Conservation (phyloP, 352 stramenopile species). For the Hyaloperonospora arabidopsidis region DNA sequence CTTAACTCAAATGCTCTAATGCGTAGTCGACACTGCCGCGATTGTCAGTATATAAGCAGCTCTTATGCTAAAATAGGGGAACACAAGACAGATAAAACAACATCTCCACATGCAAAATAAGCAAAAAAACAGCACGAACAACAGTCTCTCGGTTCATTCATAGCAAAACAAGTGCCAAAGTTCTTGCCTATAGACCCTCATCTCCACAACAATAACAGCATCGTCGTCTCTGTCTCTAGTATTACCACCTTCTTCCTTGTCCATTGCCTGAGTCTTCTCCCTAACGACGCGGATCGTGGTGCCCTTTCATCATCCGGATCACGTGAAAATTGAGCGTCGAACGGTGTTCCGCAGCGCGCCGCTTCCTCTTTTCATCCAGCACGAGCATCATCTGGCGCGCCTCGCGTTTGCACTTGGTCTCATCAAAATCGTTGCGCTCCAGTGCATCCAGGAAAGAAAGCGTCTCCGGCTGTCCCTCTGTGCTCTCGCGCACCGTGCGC, state of each 20-base stretch:
- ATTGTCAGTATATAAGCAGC: too few relatives aligned
- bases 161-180: too few relatives aligned
- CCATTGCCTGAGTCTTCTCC: not conserved
- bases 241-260: not conserved
- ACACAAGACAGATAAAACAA: too few relatives aligned
- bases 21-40: too few relatives aligned
- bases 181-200: too few relatives aligned
- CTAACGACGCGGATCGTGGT: constrained; percentile 31
- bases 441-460: constrained; percentile 76
- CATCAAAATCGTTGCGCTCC: constrained; percentile 79
- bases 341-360: constrained; percentile 58
- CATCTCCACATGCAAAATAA: too few relatives aligned
- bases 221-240: too few relatives aligned
- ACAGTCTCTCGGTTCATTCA: too few relatives aligned
- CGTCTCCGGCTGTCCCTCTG: constrained; percentile 71
- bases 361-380: constrained; percentile 62
- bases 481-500: constrained; percentile 74
- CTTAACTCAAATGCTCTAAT: too few relatives aligned
- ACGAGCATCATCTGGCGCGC: constrained; percentile 68
- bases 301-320: constrained; percentile 80
- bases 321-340: constrained; percentile 86
- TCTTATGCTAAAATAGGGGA: too few relatives aligned
- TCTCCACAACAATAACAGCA: too few relatives aligned
- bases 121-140: too few relatives aligned
- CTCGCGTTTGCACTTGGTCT: constrained; percentile 77